Evolutionary conservation across 768 basidiomycete species (phyloP).

Genomic region (Naganishia randhawae): DNA sequence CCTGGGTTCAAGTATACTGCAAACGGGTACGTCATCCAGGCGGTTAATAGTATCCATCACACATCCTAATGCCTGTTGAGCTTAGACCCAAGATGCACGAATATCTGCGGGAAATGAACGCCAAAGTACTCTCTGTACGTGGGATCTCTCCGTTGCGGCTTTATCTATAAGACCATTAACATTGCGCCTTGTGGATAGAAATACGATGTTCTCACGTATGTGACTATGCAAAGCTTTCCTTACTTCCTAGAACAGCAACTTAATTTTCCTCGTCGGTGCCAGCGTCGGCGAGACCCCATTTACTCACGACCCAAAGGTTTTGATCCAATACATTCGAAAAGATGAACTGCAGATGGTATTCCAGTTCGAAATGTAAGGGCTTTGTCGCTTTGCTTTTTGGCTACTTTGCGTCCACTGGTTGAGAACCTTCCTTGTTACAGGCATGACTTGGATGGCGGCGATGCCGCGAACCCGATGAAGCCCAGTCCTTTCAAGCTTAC

Average conservation of each 20-base stretch:
- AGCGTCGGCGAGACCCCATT: slow-evolving; percentile 49
- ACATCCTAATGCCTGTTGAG: no score
- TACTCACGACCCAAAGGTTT: slow-evolving; percentile 50
- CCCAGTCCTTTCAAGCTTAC: slow-evolving; percentile 55
- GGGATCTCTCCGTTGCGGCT: slow-evolving; percentile 28
- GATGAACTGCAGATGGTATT: slow-evolving; percentile 48
- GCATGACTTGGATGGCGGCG: slow-evolving; percentile 51
- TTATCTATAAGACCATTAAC: neutral
- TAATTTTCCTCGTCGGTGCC: neutral
- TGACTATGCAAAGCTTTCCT: neutral
- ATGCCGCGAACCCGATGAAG: slow-evolving; percentile 52
- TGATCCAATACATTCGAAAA: slow-evolving; percentile 63
- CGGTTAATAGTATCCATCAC: neutral
- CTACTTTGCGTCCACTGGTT: neutral
- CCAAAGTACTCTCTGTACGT: slow-evolving; percentile 61
- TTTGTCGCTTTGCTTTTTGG: slow-evolving; percentile 34
- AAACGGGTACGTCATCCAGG: slow-evolving; percentile 53
- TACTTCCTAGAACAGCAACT: neutral
- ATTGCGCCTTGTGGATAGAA: slow-evolving; percentile 9
- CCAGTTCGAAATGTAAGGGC: slow-evolving; percentile 43
- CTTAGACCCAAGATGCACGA: slow-evolving; percentile 64
- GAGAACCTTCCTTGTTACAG: neutral
- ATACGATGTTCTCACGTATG: slow-evolving; percentile 40
- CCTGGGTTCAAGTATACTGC: slow-evolving; percentile 58
- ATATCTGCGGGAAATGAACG: slow-evolving; percentile 65